Conservation (phyloP, 148 eudicot genomes). For the Tetragonia tetragonoides region DNA sequence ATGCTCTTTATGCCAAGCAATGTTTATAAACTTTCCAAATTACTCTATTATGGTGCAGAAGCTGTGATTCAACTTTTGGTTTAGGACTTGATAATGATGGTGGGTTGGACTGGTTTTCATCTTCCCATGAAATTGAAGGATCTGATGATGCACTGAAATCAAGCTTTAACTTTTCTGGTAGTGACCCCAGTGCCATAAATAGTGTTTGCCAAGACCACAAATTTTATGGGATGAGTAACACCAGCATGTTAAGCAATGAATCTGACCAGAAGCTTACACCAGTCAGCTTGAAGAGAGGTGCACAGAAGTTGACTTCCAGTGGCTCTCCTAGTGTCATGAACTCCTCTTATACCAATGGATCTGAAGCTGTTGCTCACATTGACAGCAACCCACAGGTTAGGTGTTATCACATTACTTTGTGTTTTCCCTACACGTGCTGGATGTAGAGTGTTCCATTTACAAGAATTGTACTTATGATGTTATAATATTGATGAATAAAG, state of each 20-base stretch:
- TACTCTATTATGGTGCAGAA: conserved; percentile 38
- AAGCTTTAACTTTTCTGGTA: conserved; percentile 40
- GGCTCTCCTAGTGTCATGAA: conserved; percentile 23
- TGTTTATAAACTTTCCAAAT: neutral
- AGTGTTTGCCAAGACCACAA: conserved; percentile 35
- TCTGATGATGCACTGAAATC: conserved; percentile 49
- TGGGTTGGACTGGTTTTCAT: conserved; percentile 62
- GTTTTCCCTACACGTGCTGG: neutral
- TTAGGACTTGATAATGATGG: conserved; percentile 52
- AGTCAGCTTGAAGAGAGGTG: conserved; percentile 29
- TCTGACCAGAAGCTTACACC: conserved; percentile 31
- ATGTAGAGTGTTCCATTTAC: too few species aligned
- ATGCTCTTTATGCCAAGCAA: neutral
- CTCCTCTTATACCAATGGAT: conserved; percentile 30
- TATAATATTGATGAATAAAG: too few species aligned
- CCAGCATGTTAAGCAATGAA: conserved; percentile 31
- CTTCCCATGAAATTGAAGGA: conserved; percentile 58
- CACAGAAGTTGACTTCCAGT: conserved; percentile 29
- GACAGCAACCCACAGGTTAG: conserved; percentile 30
- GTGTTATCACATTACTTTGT: neutral
- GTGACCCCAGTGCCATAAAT: conserved; percentile 36
- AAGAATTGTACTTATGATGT: too few species aligned
- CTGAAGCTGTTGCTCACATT: conserved; percentile 27
- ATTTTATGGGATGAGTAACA: conserved; percentile 29
- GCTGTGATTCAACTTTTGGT: conserved; percentile 88